Conservation (phyloP, 1,284 basidiomycete species). For the Ustilago hordei region DNA sequence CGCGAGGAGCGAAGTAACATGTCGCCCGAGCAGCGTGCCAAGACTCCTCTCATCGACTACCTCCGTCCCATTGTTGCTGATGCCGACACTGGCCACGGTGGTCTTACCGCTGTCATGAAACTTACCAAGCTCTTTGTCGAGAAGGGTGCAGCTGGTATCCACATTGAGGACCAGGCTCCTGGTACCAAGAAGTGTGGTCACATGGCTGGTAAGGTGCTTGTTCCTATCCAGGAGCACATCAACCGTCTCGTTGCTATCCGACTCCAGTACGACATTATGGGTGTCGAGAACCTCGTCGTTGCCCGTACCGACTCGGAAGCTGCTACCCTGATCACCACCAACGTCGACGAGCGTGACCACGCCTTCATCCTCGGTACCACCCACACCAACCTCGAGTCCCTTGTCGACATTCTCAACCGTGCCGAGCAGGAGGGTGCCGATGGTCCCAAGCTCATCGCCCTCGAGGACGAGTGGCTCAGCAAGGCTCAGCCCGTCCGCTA, state of each 20-base stretch:
- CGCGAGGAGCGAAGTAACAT: slow-evolving; percentile 74
- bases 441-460: slow-evolving; percentile 82
- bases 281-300: slow-evolving; percentile 80
- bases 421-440: slow-evolving; percentile 84
- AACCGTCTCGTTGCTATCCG: slow-evolving; percentile 82
- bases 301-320: slow-evolving; percentile 86
- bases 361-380: slow-evolving; percentile 94
- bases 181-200: slow-evolving; percentile 78
- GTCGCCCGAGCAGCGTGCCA: slow-evolving; percentile 76
- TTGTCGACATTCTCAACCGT: slow-evolving; percentile 84
- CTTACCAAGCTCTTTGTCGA: slow-evolving; percentile 91
- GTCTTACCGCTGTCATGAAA: slow-evolving; percentile 95
- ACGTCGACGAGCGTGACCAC: slow-evolving; percentile 96
- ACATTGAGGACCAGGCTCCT: slow-evolving; percentile 91
- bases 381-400: slow-evolving; percentile 77
- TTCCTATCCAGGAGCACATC: slow-evolving; percentile 81
- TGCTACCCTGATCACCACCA: slow-evolving; percentile 94
- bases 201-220: slow-evolving; percentile 81
- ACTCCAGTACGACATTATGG: slow-evolving; percentile 83
- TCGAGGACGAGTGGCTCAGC: slow-evolving; percentile 88
- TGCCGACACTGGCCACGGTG: slow-evolving; percentile 80
- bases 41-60: slow-evolving; percentile 71
- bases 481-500: slow-evolving; percentile 84
- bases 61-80: slow-evolving; percentile 71
- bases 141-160: slow-evolving; percentile 87